These are phyloP conservation scores for Clitoria ternatea DNA, from an alignment of 306 rosid genomes.

Conservation along the genomic window DNA sequence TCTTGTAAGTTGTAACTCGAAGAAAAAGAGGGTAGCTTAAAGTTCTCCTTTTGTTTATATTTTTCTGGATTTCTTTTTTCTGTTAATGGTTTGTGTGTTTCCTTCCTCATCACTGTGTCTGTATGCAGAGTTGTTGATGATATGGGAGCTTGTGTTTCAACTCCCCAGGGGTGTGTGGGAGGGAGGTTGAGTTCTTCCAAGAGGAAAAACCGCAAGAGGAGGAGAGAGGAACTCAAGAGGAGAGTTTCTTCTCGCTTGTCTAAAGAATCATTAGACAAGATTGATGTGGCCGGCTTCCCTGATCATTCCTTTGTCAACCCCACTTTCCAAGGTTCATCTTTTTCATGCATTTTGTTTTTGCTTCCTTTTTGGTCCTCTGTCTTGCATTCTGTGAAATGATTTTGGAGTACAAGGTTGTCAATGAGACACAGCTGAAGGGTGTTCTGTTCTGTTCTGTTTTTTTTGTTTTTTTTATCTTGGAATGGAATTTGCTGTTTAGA, in stretches of 20 bases:
- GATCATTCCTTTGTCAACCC: slow-evolving; percentile 57
- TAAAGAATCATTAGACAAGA: slow-evolving; percentile 51
- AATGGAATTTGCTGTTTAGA: slow-evolving; percentile 15
- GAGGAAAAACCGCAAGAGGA: slow-evolving; percentile 40
- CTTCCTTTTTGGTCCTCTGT: background rate
- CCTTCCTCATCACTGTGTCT: slow-evolving; percentile 14
- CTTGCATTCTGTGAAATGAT: background rate
- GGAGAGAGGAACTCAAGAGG: slow-evolving; percentile 42
- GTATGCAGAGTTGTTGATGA: slow-evolving; percentile 21
- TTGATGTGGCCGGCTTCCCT: slow-evolving; percentile 34
- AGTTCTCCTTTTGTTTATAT: background rate
- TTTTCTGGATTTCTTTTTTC: background rate
- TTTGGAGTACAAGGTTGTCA: background rate
- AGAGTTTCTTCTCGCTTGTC: slow-evolving; percentile 48
- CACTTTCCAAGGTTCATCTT: slow-evolving; percentile 60
- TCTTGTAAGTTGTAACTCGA: slow-evolving; percentile 11
- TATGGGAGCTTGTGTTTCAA: slow-evolving; percentile 90
- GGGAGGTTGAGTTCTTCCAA: slow-evolving; percentile 43
- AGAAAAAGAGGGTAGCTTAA: slow-evolving; percentile 29
- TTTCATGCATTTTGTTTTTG: background rate
- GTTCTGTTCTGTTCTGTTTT: background rate
- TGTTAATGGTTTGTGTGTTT: slow-evolving; percentile 11
- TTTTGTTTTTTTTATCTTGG: too few species aligned
- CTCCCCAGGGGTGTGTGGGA: slow-evolving; percentile 63
- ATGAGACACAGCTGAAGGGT: background rate